A percentile compares a stretch with the other conserved stretches of the same genome.
phyloP scores from a whole-genome alignment of 2,329 filamentous ascomycete species.

The Chaetomium sp. region DNA sequence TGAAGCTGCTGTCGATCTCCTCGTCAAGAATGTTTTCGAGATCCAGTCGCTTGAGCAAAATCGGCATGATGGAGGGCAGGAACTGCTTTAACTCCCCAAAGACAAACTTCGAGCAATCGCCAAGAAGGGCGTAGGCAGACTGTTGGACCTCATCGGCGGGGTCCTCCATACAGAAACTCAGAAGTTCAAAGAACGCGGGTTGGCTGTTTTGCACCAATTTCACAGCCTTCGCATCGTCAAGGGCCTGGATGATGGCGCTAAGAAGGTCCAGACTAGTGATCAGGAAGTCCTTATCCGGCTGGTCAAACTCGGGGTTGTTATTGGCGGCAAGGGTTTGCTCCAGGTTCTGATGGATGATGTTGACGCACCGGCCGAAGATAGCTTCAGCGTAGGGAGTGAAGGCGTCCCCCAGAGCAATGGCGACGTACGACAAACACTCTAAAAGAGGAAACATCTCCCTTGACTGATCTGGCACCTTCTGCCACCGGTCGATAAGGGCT shows the following conservation, averaged over 20 bases:
- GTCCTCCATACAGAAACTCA: constrained; percentile 90
- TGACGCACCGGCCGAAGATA: constrained; percentile 82
- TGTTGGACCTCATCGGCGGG: constrained; percentile 86
- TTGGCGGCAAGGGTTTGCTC: constrained; percentile 69
- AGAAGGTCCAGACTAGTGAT: constrained; percentile 91
- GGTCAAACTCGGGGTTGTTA: constrained; percentile 62
- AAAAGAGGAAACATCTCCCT: constrained; percentile 89
- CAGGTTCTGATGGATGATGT: constrained; percentile 86
- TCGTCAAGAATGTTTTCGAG: constrained; percentile 70
- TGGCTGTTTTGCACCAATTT: constrained; percentile 70
- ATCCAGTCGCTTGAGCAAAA: constrained; percentile 83
- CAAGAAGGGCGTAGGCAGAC: constrained; percentile 89
- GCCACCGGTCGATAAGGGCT: constrained; percentile 80
- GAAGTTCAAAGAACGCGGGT: constrained; percentile 81
- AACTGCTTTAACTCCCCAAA: constrained; percentile 73
- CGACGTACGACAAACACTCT: constrained; percentile 94
- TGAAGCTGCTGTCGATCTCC: constrained; percentile 77
- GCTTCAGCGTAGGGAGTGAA: constrained; percentile 82
- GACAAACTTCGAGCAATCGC: constrained; percentile 90
- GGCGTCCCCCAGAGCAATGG: constrained; percentile 71
- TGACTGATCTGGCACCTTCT: constrained; percentile 79
- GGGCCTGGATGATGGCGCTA: constrained; percentile 86
- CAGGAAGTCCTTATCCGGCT: constrained; percentile 93
- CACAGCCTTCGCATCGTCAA: constrained; percentile 66
- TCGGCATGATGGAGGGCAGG: constrained; percentile 66